phyloP scores from a whole-genome alignment of 306 rosid species.

The Pterocarpus santalinus region DNA sequence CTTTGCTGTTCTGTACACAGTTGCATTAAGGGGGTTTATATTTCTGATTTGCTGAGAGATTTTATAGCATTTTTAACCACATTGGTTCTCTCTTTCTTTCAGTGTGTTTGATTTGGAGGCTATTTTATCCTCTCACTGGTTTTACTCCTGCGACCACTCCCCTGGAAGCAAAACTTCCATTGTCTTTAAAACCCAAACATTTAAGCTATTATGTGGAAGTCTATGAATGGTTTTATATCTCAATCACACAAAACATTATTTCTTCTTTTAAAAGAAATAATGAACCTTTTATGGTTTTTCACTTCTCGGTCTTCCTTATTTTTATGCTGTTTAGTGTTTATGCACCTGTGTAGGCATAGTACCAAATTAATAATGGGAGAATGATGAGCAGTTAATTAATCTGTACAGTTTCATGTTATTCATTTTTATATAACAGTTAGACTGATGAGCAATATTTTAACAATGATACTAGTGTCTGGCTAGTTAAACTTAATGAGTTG shows the following conservation, averaged over 20 bases:
- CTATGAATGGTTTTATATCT: constrained; percentile 26
- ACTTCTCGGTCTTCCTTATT: not conserved
- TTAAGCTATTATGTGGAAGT: not conserved
- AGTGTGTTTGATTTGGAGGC: constrained; percentile 21
- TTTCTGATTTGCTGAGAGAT: constrained; percentile 25
- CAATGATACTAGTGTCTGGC: not conserved
- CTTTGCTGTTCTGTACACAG: constrained; percentile 3
- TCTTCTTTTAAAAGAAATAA: constrained; percentile 16
- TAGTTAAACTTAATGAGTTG: constrained; percentile 25
- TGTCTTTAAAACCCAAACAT: not conserved
- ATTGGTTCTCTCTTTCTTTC: not conserved
- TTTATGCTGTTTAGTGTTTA: constrained; percentile 20
- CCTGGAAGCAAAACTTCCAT: constrained; percentile 7
- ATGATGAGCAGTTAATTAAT: constrained; percentile 13
- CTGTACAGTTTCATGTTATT: not conserved
- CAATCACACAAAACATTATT: not conserved
- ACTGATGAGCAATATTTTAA: not conserved
- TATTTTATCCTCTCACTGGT: constrained; percentile 4
- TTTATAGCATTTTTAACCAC: constrained; percentile 4
- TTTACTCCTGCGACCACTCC: constrained; percentile 13
- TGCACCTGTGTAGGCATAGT: constrained; percentile 5
- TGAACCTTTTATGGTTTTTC: constrained; percentile 4
- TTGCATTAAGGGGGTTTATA: constrained; percentile 19
- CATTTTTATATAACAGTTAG: constrained; percentile 11
- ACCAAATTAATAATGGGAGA: constrained; percentile 14